Base-by-base conservation (phyloP, 805 yeast genomes). In the Yamadazyma sp. region DNA sequence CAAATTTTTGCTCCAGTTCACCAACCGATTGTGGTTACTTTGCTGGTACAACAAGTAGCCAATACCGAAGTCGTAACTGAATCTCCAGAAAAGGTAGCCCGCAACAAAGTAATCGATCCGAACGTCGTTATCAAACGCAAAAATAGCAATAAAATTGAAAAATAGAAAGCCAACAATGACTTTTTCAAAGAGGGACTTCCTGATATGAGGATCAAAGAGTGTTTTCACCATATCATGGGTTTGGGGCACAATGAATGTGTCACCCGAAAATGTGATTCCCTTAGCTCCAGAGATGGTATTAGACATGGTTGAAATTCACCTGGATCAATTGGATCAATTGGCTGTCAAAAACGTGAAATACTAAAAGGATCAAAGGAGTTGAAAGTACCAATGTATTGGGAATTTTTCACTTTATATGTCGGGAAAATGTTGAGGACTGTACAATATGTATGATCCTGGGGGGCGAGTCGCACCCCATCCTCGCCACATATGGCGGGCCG, bases 201-300 rank as follows among this genome's bases (percentile, higher is more conserved):
- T 71, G 36, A 84, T 59, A 1, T 82, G 73, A 2, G 95, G 93
- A 61, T 86, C 91, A 49, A 86, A 80, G 34, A 87, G 63, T 1
- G 91, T 81, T 45, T 87, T 71, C 22, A 86, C 83, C 93, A 86
- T 85, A 54, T 86, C 95, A 51, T 82, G 83, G 20, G 95, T 86
- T 48, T 75, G 73, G 1, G 85, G 84, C 24, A 71, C 74, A 21
- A 57, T 49, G 45, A 73, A 73, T 15, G 72, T 61, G 28, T 58
- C 69, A 4, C 75, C 77, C 10, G 53, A 47, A 44, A 68, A 64
- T 21, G 77, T 70, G 41, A 71, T 67, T 1, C 78, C 78, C 37
- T 58, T 56, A 16, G 64, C 59, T 2, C 62, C 62, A 10, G 49
- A 28, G 11, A 54, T 52, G 6, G 59, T 53, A 36, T 53, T 52